phyloP scores from a whole-genome alignment of 2,329 filamentous ascomycete genomes.

The Monilinia fructigena region DNA sequence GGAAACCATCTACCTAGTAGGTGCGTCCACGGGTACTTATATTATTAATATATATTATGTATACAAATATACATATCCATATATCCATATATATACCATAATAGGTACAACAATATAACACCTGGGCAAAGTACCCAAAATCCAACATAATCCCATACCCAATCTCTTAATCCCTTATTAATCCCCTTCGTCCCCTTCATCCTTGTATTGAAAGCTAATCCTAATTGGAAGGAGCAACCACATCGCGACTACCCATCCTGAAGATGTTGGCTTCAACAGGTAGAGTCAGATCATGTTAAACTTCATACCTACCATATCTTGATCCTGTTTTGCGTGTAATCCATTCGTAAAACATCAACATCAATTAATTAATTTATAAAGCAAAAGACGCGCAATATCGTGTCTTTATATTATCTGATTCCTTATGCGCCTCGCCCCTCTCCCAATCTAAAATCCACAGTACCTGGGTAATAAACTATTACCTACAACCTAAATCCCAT shows the following conservation, averaged over 20 bases:
- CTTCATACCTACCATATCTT: neutral
- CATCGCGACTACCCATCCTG: constrained; percentile 19
- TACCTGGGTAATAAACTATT: neutral
- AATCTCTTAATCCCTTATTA: too few relatives aligned
- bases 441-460: neutral
- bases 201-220: constrained; percentile 6
- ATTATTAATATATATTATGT: too few relatives aligned
- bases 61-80: too few relatives aligned
- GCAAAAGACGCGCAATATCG: constrained; percentile 20
- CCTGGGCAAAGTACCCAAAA: too few relatives aligned
- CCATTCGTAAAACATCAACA: neutral
- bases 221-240: constrained; percentile 21
- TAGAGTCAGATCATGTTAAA: neutral
- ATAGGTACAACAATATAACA: neutral
- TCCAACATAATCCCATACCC: too few relatives aligned
- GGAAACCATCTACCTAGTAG: too few relatives aligned
- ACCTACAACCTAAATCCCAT: neutral
- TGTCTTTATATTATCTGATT: constrained; percentile 16
- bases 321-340: constrained; percentile 16
- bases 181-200: neutral
- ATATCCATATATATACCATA: too few relatives aligned
- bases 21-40: too few relatives aligned
- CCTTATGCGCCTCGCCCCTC: constrained; percentile 25
- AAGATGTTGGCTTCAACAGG: constrained; percentile 20
- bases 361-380: neutral